Percentiles rank a stretch among this genome's conserved stretches.
Conservation (phyloP, 1,284 basidiomycete genomes). For the Rugiboletus extremiorientalis region DNA sequence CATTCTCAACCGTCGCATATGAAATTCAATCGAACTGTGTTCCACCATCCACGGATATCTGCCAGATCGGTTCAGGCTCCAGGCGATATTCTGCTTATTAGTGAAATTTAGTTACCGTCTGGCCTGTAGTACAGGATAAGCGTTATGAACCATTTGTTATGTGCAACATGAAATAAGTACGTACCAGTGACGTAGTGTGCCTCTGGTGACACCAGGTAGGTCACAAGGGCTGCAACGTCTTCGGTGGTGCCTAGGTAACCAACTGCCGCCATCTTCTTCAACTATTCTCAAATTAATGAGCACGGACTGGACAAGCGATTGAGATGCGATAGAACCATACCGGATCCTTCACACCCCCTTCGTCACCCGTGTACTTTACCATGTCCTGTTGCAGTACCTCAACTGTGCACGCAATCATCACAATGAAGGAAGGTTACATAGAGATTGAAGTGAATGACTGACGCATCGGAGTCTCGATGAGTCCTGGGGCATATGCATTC, state of each 20-base stretch:
- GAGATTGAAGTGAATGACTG: not conserved
- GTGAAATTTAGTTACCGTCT: constrained; percentile 24
- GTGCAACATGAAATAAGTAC: not conserved
- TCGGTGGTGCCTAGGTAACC: constrained; percentile 30
- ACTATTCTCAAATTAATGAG: constrained; percentile 15
- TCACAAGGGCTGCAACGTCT: constrained; percentile 38
- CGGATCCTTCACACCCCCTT: constrained; percentile 15
- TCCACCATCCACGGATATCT: constrained; percentile 30
- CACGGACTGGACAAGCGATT: not conserved
- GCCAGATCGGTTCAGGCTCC: not conserved
- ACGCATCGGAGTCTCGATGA: constrained; percentile 38
- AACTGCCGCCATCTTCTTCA: constrained; percentile 13
- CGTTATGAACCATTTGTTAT: not conserved
- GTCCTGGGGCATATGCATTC: constrained; percentile 52
- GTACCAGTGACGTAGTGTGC: constrained; percentile 40
- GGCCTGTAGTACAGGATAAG: constrained; percentile 17
- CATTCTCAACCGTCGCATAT: too few relatives aligned
- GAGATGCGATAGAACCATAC: not conserved
- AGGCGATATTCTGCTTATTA: not conserved
- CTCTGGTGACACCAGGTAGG: constrained; percentile 37
- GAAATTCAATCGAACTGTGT: constrained; percentile 24
- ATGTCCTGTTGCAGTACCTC: constrained; percentile 15
- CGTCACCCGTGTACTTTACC: constrained; percentile 14
- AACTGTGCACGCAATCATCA: constrained; percentile 9
- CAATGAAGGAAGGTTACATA: not conserved